Conservation (phyloP, 2,329 filamentous ascomycete species). For the Ceratocystis cubensis region DNA sequence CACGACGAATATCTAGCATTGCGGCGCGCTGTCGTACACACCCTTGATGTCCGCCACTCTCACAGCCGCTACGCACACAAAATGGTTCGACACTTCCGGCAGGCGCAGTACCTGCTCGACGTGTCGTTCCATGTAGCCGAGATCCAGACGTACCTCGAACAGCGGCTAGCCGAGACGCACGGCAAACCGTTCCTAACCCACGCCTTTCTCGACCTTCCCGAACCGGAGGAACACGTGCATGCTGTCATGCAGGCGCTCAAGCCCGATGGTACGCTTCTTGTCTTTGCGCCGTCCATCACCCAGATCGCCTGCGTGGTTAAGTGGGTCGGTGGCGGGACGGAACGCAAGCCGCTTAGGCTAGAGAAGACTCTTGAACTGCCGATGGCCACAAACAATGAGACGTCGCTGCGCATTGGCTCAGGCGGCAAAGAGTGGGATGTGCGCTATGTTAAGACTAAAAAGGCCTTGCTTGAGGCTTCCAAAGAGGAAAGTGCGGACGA, state of each 20-base stretch:
- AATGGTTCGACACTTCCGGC: slow-evolving; percentile 53
- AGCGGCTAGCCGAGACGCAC: slow-evolving; percentile 21
- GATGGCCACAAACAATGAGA: slow-evolving; percentile 30
- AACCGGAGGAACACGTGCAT: slow-evolving; percentile 38
- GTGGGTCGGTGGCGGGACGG: slow-evolving; percentile 25
- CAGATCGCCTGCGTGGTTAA: slow-evolving; percentile 57
- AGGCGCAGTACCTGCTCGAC: slow-evolving; percentile 55
- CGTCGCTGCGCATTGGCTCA: slow-evolving; percentile 34
- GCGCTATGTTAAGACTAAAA: slow-evolving; percentile 31
- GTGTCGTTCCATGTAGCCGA: slow-evolving; percentile 63
- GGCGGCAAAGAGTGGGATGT: slow-evolving; percentile 54
- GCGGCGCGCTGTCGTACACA: slow-evolving; percentile 60
- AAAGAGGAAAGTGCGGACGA: slow-evolving; percentile 23
- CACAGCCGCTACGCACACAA: slow-evolving; percentile 53
- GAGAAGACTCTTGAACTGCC: slow-evolving; percentile 50
- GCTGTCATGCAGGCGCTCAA: slow-evolving; percentile 46
- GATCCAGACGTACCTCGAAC: slow-evolving; percentile 50
- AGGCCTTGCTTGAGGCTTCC: slow-evolving; percentile 21
- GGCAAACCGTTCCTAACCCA: slow-evolving; percentile 54
- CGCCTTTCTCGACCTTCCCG: slow-evolving; percentile 62
- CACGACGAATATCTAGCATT: slow-evolving; percentile 36
- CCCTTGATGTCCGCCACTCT: slow-evolving; percentile 51
- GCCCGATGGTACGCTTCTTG: slow-evolving; percentile 50
- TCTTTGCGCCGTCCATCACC: slow-evolving; percentile 68
- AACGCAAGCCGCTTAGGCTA: slow-evolving; percentile 31